Base-by-base conservation (phyloP, 768 basidiomycete genomes). In the Mycena sanguinolenta region DNA sequence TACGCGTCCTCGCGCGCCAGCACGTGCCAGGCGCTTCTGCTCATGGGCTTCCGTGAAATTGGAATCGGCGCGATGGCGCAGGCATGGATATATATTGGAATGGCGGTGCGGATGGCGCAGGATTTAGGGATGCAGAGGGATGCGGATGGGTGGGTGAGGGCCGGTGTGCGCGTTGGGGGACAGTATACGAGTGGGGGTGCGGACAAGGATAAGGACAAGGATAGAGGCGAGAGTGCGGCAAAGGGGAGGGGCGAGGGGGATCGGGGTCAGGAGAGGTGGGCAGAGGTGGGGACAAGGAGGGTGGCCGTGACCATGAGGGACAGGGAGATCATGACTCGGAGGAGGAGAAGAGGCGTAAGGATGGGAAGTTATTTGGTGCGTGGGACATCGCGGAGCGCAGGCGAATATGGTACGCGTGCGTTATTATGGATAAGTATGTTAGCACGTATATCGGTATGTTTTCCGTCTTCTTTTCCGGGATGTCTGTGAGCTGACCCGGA, bases 101-200 rank as follows among this genome's bases (percentile, higher is more conserved):
- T 95, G 92, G 95, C 92, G 0, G 91, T 96, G 42, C 87, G 95
- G n/a, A 95, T 96, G 94, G 94, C 94, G 19, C 94, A 95, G 80
- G 94, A 95, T 79, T 79, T 95, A 63, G 94, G 94, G 10, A 88
- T 95, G 87, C 94, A 95, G 75, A 87, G 93, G 39, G 87, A 86
- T 72, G 92, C 95, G 34, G 94, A 95, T 76, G 89, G 90, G 32
- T 95, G 94, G 94, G 86, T 87, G 23, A 81, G 90, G 30, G 87
- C 78, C 64, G 88, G 84, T 19, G 84, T 63, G 90, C 90, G 0
- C 83, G 85, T 52, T 71, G 82, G 50, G 34, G 28, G 23, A 13
- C 25, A 50, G 49, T 50, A 25, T 16, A 25, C 49, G 49, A 27
- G 53, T 7, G 36, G 17, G 52, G 23, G 21, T 13, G 60, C 8